These are phyloP conservation scores for Cladosporium cucumerinum DNA, from an alignment of 2,329 filamentous ascomycete species.

Conservation along the genomic window DNA sequence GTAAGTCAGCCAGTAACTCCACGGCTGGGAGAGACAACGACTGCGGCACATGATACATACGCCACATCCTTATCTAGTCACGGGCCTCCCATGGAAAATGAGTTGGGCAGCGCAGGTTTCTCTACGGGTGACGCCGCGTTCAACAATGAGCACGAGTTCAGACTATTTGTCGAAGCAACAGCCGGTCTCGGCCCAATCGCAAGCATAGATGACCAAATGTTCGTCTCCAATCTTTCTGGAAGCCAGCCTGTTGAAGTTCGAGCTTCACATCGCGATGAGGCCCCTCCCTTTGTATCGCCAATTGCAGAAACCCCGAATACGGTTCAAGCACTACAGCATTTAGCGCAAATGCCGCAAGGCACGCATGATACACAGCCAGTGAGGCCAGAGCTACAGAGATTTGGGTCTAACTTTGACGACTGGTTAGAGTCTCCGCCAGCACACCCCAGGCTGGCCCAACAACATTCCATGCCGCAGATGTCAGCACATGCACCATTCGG, in stretches of 20 bases:
- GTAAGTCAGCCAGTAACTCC: conserved; percentile 30
- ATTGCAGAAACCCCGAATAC: conserved; percentile 28
- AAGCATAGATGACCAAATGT: conserved; percentile 3
- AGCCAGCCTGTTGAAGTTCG: not conserved
- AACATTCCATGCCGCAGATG: conserved; percentile 4
- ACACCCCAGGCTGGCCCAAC: conserved; percentile 15
- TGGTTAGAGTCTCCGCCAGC: conserved; percentile 22
- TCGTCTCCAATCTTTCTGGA: not conserved
- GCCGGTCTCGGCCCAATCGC: conserved; percentile 28
- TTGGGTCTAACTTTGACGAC: conserved; percentile 20
- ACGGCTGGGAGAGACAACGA: conserved; percentile 12
- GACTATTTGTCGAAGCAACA: conserved; percentile 33
- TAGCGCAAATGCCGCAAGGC: conserved; percentile 27
- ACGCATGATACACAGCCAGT: not conserved
- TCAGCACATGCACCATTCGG: not conserved
- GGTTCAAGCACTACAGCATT: conserved; percentile 25
- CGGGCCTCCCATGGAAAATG: not conserved
- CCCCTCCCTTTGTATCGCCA: conserved; percentile 19
- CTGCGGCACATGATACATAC: conserved; percentile 10
- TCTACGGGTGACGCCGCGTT: conserved; percentile 26
- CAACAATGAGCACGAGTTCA: conserved; percentile 30
- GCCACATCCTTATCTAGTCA: not conserved
- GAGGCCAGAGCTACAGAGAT: conserved; percentile 17
- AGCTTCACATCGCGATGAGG: not conserved
- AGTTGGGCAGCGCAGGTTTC: not conserved